Evolutionary conservation across 257 asterid genomes (phyloP), one percentile per base, ranked within the genome.

Genomic region (Capsicum rhomboideum): DNA sequence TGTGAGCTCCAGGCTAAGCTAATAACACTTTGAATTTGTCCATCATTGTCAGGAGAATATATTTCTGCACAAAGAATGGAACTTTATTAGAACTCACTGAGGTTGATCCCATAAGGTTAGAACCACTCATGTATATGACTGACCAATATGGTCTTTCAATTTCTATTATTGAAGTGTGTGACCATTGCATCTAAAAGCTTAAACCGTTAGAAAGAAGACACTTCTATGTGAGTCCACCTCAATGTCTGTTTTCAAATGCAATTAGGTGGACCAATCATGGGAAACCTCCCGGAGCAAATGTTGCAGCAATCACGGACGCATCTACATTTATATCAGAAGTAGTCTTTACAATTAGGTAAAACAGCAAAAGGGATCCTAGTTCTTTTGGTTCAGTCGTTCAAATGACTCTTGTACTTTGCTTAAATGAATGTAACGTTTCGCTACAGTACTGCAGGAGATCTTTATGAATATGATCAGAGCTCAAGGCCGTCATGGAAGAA

Each of bases 401-500:
- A 77, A 9, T 50, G n/a, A 2, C 44, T 55, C 11, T 28, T 50
- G 21, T 49, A 26, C 61, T 75, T 75, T 49, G 44, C 58, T 44
- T 75, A 75, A n/a, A 75, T 84, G 66, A 87, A 84, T 85, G 34
- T 83, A 68, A 83, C 20, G 2, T 29, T 81, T 84, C 79, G 69
- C 71, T 74, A 77, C 90, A 95, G 98, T 90, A 85, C 85, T 85
- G 90, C 93, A 86, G 98, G 99, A 68, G 95, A 94, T 92, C 97
- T 95, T 79, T 95, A 93, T 83, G 99, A 93, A 91, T 91, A 91
- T 64, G 98, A 94, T 82, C 86, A 52, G 55, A 77, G 85, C 1
- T 85, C 99, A 29, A 94, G 89, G 86, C 98, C 98, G 44, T 90
- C 96, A 58, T 95, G 99, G 99, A 95, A 93, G 92, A 95, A 94